phyloP scores from a whole-genome alignment of 805 yeast genomes.

The Lipomyces chichibuensis region DNA sequence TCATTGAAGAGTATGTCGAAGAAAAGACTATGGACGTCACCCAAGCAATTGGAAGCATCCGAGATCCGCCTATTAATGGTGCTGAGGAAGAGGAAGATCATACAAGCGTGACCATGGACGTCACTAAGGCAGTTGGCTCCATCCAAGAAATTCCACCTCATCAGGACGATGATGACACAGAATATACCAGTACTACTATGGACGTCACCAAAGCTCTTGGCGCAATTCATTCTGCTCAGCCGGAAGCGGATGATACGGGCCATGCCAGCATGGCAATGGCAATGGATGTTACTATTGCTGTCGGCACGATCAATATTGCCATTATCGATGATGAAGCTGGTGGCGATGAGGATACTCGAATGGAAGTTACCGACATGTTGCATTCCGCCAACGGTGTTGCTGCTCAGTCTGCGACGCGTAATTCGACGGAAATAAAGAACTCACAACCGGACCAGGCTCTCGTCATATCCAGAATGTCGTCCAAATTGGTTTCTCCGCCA shows the following conservation, averaged over 20 bases:
- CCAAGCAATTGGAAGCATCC: conserved; percentile 14
- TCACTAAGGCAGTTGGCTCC: conserved; percentile 29
- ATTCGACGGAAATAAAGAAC: background rate
- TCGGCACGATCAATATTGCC: conserved; percentile 12
- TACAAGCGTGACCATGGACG: conserved; percentile 30
- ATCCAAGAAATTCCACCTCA: conserved; percentile 6
- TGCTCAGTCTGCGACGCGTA: background rate
- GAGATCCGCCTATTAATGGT: background rate
- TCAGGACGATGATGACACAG: conserved; percentile 17
- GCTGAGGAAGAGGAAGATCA: conserved; percentile 11
- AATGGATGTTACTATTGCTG: conserved; percentile 33
- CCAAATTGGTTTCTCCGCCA: background rate
- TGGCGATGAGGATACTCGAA: background rate
- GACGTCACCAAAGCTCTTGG: conserved; percentile 36
- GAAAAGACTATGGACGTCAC: conserved; percentile 31
- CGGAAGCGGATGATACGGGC: conserved; percentile 9
- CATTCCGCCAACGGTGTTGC: background rate
- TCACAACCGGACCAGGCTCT: background rate
- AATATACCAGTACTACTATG: conserved; percentile 24
- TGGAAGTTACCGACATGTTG: conserved; percentile 13
- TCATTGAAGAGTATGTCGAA: conserved; percentile 11
- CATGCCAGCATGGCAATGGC: conserved; percentile 13
- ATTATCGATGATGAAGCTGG: background rate
- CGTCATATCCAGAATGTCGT: background rate
- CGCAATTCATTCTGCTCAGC: conserved; percentile 10